Evolutionary conservation across 2,329 filamentous ascomycete genomes (phyloP).

Genomic region (Alternaria metachromatica): DNA sequence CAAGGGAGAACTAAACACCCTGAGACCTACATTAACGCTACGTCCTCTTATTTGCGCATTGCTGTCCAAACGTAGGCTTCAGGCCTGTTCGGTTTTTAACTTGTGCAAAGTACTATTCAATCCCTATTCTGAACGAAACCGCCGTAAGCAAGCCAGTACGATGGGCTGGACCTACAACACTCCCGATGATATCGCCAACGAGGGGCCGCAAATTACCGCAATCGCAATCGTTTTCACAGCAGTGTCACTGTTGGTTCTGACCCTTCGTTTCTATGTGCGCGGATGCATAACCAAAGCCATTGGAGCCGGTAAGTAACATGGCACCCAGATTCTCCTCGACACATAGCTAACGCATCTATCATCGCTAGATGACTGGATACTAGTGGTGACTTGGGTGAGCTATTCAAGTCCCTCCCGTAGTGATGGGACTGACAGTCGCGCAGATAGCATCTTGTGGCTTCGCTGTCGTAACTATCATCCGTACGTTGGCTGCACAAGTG

Average conservation of each 20-base stretch:
- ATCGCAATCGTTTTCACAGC: slow-evolving; percentile 12
- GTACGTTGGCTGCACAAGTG: slow-evolving; percentile 3
- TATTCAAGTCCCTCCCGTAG: neutral
- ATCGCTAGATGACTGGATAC: slow-evolving; percentile 15
- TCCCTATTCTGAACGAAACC: neutral
- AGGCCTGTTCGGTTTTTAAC: neutral
- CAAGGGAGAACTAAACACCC: neutral
- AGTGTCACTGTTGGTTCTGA: slow-evolving; percentile 8
- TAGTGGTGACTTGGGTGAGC: slow-evolving; percentile 19
- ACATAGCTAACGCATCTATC: neutral
- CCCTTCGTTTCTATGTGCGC: slow-evolving; percentile 20
- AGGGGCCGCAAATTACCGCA: slow-evolving; percentile 9
- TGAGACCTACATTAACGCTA: neutral
- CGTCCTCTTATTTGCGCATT: neutral
- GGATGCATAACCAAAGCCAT: slow-evolving; percentile 18
- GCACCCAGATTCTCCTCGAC: neutral
- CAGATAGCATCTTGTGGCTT: slow-evolving; percentile 21
- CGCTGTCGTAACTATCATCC: slow-evolving; percentile 15
- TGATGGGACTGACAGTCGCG: neutral
- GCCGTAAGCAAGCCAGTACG: neutral
- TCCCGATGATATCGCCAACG: slow-evolving; percentile 6
- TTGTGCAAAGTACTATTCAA: neutral
- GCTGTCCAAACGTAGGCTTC: neutral
- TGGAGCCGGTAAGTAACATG: slow-evolving; percentile 12
- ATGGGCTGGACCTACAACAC: slow-evolving; percentile 25